These are phyloP conservation scores for Pseudoturritis turrita DNA, from an alignment of 345 rosid species.

Conservation along the genomic window DNA sequence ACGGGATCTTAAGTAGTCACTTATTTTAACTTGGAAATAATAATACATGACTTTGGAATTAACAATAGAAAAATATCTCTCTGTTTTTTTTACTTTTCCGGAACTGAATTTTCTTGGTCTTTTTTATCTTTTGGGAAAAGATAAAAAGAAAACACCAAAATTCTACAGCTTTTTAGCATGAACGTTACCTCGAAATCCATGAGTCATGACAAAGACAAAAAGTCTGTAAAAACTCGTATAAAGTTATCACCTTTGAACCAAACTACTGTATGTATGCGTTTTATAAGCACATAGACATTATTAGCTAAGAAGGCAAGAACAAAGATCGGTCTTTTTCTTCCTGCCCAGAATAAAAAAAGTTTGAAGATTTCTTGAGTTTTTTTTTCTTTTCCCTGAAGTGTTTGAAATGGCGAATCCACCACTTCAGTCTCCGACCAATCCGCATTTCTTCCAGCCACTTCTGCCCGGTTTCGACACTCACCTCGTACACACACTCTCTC, in stretches of 20 bases:
- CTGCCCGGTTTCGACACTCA: slow-evolving; percentile 16
- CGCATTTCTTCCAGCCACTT: slow-evolving; percentile 26
- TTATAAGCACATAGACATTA: neutral
- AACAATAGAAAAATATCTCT: neutral
- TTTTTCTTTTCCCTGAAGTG: neutral
- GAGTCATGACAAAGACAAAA: neutral
- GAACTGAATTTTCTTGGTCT: neutral
- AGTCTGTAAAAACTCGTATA: neutral
- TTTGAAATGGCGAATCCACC: slow-evolving; percentile 12
- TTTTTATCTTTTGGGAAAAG: neutral
- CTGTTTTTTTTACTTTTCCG: neutral
- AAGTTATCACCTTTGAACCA: neutral
- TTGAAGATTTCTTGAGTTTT: neutral
- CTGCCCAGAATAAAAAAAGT: neutral
- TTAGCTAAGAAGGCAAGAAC: no score
- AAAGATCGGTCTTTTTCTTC: neutral
- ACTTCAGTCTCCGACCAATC: slow-evolving; percentile 13
- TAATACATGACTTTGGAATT: neutral
- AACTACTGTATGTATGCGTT: neutral
- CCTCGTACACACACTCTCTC: neutral
- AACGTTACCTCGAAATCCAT: neutral
- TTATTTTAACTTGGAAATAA: neutral
- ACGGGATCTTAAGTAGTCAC: neutral
- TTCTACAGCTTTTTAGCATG: neutral
- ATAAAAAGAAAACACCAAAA: neutral